Evolutionary conservation across 2,329 filamentous ascomycete genomes (phyloP), one percentile per base, ranked within the genome.

Genomic region (Microsporum ferrugineum): DNA sequence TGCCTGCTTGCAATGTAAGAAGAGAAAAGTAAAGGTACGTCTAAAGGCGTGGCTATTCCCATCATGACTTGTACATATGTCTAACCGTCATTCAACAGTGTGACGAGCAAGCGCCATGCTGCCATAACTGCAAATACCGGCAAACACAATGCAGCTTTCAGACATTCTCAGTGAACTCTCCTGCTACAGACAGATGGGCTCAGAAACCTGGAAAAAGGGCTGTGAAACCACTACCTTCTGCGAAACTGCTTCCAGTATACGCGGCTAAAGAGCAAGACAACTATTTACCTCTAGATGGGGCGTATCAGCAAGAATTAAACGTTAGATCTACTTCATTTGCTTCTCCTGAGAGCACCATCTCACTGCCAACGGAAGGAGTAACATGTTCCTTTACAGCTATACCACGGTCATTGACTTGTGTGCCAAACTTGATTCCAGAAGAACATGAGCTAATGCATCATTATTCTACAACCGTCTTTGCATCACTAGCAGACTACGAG

Each of bases 381-480:
- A 3, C 23, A 27, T 55, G 36, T 38, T 51, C 17, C 6, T 6
- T 38, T 34, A 8, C 29, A 4, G 31, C 27, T n/a, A 17, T 57
- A 12, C 31, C 14, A 10, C 34, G 38, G 31, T 27, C 39, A 38
- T 43, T 43, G 47, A 55, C 6, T 33, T 23, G 53, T 17, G 39
- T n/a, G 12, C 23, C 29, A 10, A 55, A 55, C 31, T 8, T 58
- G 6, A 17, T 60, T 12, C 33, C 39, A 2, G 39, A 60, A 41
- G 61, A 65, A 12, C 57, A 55, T 39, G 62, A 65, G 39, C 39
- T 65, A 7, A 64, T 65, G 62, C 60, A 65, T 39, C 63, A 65
- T 36, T 65, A 63, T 34, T 36, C 59, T 14, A 63, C 63, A 8
- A 62, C 56, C 12, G 57, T 39, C 3, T 65, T 60, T 38, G 47